A percentile compares a stretch with the other conserved stretches of the same genome.
phyloP scores from a whole-genome alignment of 2,329 filamentous ascomycete species.

The Teratosphaeria destructans region DNA sequence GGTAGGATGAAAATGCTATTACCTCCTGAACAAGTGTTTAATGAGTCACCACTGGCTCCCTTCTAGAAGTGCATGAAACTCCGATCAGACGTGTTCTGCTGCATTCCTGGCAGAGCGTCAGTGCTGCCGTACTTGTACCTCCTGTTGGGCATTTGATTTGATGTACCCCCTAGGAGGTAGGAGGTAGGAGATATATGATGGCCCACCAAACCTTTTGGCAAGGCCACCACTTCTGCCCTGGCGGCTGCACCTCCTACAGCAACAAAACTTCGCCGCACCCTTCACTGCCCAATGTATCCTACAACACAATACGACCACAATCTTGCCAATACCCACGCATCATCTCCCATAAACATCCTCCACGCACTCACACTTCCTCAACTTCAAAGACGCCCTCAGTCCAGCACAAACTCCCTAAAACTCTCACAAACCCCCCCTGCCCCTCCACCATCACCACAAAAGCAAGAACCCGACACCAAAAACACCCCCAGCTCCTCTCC shows the following conservation, averaged over 20 bases:
- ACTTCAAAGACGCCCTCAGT: neutral
- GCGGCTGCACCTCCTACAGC: too few relatives aligned
- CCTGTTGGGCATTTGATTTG: too few relatives aligned
- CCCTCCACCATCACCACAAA: neutral
- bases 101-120: too few relatives aligned
- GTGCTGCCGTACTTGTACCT: too few relatives aligned
- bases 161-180: too few relatives aligned
- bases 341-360: neutral
- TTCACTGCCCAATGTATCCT: neutral
- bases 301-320: too few relatives aligned
- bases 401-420: neutral
- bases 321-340: too few relatives aligned
- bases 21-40: neutral
- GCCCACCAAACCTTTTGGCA: neutral
- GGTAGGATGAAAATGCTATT: neutral
- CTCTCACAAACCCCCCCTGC: too few relatives aligned
- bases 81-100: neutral
- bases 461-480: neutral
- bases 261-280: neutral
- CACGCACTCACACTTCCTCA: neutral
- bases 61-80: neutral
- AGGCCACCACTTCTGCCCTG: neutral
- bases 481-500: neutral
- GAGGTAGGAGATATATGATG: too few relatives aligned
- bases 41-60: neutral